phyloP scores from a whole-genome alignment of 1,284 basidiomycete species.

The Cryptococcus hybrid region DNA sequence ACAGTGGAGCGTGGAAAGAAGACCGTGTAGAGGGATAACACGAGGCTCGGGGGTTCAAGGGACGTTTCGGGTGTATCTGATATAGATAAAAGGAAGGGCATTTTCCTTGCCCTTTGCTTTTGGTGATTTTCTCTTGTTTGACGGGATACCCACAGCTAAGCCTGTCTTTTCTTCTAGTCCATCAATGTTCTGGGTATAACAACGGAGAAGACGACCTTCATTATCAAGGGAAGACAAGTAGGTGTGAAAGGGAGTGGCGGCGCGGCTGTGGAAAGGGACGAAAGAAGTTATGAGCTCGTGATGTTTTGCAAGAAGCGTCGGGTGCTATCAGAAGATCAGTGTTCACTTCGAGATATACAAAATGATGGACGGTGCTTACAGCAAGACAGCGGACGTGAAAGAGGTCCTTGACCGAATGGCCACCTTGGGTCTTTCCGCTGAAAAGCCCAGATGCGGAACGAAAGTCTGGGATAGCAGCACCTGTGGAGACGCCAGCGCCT shows the following conservation, averaged over 20 bases:
- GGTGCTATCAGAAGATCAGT: slow-evolving; percentile 16
- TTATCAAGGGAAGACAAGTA: slow-evolving; percentile 73
- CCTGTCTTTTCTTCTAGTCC: slow-evolving; percentile 82
- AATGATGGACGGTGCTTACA: slow-evolving; percentile 55
- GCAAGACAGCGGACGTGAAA: slow-evolving; percentile 89
- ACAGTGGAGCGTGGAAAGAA: slow-evolving; percentile 75
- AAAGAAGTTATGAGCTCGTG: slow-evolving; percentile 70
- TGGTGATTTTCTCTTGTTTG: background rate
- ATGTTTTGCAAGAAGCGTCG: slow-evolving; percentile 68
- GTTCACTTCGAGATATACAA: no score
- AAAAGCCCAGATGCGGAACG: slow-evolving; percentile 80
- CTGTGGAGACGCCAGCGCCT: slow-evolving; percentile 91
- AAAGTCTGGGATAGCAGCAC: slow-evolving; percentile 91
- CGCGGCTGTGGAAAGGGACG: slow-evolving; percentile 68
- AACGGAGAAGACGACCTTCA: slow-evolving; percentile 72
- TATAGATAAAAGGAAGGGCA: slow-evolving; percentile 34
- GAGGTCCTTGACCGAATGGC: slow-evolving; percentile 70
- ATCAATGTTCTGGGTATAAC: slow-evolving; percentile 96
- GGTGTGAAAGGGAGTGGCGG: slow-evolving; percentile 75
- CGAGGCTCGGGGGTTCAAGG: slow-evolving; percentile 54
- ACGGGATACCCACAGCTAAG: slow-evolving; percentile 54
- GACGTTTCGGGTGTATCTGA: background rate
- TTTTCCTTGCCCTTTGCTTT: background rate
- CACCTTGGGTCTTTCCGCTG: slow-evolving; percentile 57
- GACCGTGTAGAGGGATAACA: slow-evolving; percentile 88